Percentiles rank a stretch among this genome's conserved stretches.
phyloP scores from a whole-genome alignment of 1,284 basidiomycete species.

The Cryptococcus deneoformans region DNA sequence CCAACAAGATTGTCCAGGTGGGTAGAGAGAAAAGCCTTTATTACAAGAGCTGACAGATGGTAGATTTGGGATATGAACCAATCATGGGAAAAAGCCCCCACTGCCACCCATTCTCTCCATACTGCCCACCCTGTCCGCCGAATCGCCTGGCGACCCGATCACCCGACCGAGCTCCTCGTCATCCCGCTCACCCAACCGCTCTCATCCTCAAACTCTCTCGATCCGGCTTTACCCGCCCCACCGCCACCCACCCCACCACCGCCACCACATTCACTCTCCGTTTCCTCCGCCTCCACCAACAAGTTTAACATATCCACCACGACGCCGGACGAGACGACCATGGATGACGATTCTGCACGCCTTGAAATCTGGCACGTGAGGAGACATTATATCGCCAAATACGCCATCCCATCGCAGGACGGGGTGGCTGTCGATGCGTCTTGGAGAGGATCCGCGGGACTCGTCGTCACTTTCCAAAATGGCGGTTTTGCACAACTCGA shows the following conservation, averaged over 20 bases:
- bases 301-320: neutral
- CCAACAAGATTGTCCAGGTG: constrained; percentile 78
- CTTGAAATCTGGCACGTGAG: constrained; percentile 88
- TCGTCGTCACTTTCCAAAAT: constrained; percentile 74
- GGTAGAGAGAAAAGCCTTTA: too few relatives aligned
- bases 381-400: constrained; percentile 76
- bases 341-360: constrained; percentile 36
- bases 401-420: constrained; percentile 55
- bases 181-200: constrained; percentile 37
- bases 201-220: constrained; percentile 11
- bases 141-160: constrained; percentile 73
- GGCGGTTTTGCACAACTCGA: constrained; percentile 79
- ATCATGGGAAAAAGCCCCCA: constrained; percentile 50
- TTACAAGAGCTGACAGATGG: neutral
- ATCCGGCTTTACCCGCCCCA: constrained; percentile 1
- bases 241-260: neutral
- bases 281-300: neutral
- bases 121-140: constrained; percentile 70
- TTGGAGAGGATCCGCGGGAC: constrained; percentile 61
- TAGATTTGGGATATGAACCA: constrained; percentile 75
- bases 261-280: neutral
- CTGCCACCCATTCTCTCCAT: constrained; percentile 69
- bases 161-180: constrained; percentile 69
- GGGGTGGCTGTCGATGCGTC: constrained; percentile 57
- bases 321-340: neutral